Evolutionary conservation across 768 basidiomycete species (phyloP).

Genomic region (Steccherinum ochraceum): DNA sequence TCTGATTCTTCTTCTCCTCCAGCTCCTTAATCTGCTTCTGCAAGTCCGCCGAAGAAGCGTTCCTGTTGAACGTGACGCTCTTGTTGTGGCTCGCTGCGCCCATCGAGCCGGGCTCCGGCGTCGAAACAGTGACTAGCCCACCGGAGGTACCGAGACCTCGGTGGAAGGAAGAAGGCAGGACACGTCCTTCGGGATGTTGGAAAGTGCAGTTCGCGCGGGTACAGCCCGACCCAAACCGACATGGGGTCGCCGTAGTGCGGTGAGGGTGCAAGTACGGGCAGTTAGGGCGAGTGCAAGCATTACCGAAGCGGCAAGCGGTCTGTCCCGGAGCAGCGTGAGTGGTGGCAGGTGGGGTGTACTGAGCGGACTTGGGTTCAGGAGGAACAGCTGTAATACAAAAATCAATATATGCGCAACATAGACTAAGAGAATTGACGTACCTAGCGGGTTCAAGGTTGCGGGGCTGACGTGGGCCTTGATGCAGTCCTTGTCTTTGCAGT

Average conservation of each 20-base stretch:
- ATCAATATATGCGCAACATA: slow-evolving; percentile 3
- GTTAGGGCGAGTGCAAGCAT: slow-evolving; percentile 76
- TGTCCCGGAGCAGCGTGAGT: slow-evolving; percentile 33
- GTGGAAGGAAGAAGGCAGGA: slow-evolving; percentile 75
- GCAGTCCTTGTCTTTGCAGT: slow-evolving; percentile 93
- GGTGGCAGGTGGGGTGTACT: slow-evolving; percentile 37
- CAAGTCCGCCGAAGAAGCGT: slow-evolving; percentile 25
- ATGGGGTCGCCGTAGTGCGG: slow-evolving; percentile 31
- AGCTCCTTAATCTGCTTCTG: slow-evolving; percentile 55
- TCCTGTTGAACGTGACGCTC: slow-evolving; percentile 66
- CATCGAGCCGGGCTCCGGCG: slow-evolving; percentile 64
- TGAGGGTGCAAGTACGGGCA: slow-evolving; percentile 59
- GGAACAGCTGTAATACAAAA: slow-evolving; percentile 38
- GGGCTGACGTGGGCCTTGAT: slow-evolving; percentile 89
- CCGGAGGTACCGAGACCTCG: slow-evolving; percentile 60
- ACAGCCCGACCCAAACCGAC: slow-evolving; percentile 79
- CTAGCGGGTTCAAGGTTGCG: slow-evolving; percentile 64
- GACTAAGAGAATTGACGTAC: slow-evolving; percentile 35
- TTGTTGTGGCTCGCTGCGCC: slow-evolving; percentile 57
- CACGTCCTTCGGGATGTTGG: slow-evolving; percentile 85
- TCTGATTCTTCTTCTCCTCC: slow-evolving; percentile 56
- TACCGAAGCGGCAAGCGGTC: slow-evolving; percentile 73
- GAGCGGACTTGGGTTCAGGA: slow-evolving; percentile 59
- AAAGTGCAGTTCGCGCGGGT: slow-evolving; percentile 67
- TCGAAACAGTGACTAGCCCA: slow-evolving; percentile 54